phyloP scores from a whole-genome alignment of 176 grass and related monocot genomes.

The Musa itinerans region DNA sequence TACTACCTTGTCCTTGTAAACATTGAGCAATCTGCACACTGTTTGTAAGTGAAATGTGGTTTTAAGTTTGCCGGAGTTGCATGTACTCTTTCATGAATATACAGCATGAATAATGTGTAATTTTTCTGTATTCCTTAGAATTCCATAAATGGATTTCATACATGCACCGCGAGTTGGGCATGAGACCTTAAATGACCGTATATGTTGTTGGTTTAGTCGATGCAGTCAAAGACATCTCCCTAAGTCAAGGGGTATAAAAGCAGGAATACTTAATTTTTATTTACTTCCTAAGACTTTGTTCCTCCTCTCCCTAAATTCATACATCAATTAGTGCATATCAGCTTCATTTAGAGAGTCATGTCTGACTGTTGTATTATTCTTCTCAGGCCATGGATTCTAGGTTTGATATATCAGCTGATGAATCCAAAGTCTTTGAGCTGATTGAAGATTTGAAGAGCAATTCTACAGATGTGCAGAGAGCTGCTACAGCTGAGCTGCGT shows the following conservation, averaged over 20 bases:
- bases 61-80: no score
- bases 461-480: slow-evolving; percentile 36
- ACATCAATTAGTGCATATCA: background rate
- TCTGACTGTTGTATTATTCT: slow-evolving; percentile 1
- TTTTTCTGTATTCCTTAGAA: no score
- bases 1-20: no score
- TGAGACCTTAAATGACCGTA: no score
- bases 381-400: slow-evolving; percentile 50
- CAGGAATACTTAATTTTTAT: background rate
- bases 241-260: background rate
- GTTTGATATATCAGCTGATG: slow-evolving; percentile 31
- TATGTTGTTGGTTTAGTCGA: no score
- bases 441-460: slow-evolving; percentile 58
- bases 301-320: background rate
- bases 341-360: background rate
- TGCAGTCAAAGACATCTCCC: background rate
- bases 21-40: no score
- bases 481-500: slow-evolving; percentile 47
- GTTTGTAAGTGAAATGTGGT: no score
- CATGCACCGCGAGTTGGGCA: no score
- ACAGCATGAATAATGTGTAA: no score
- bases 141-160: no score
- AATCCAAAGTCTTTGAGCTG: slow-evolving; percentile 37
- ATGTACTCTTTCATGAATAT: no score
- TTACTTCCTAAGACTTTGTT: background rate